Conservation (phyloP, 257 asterid species). For the Leonotis leonurus region DNA sequence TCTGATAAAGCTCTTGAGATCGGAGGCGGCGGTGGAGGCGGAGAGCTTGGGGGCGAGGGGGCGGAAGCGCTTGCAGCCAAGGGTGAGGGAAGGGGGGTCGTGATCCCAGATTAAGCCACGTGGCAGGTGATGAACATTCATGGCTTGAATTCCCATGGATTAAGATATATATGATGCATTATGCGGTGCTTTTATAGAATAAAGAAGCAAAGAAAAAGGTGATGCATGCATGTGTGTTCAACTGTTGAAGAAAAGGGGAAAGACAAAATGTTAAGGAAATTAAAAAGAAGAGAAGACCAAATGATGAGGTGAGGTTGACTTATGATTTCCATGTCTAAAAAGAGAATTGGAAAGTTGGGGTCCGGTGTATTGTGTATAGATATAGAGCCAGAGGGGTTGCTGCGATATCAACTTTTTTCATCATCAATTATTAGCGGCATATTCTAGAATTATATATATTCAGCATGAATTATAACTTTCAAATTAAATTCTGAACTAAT, state of each 20-base stretch:
- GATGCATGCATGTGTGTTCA: no score
- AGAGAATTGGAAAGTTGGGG: no score
- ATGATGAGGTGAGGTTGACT: slow-evolving; percentile 99
- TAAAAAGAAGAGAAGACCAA: slow-evolving; percentile 59
- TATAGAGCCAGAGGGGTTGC: no score
- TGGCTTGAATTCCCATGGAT: slow-evolving; percentile 46
- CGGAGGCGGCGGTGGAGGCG: slow-evolving; percentile 22
- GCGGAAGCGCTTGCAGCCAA: slow-evolving; percentile 83
- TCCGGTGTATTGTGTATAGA: no score
- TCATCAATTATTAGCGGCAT: no score
- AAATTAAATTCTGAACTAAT: no score
- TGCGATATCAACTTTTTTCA: no score
- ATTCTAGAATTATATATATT: no score
- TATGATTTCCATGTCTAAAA: no score
- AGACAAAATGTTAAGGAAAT: background rate
- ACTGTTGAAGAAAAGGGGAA: background rate
- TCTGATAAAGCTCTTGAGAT: slow-evolving; percentile 75
- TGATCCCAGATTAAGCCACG: slow-evolving; percentile 71
- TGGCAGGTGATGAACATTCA: slow-evolving; percentile 75
- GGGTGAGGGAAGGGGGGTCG: slow-evolving; percentile 61
- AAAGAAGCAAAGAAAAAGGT: background rate
- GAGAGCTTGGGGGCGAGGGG: slow-evolving; percentile 73
- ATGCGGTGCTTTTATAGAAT: slow-evolving; percentile 53
- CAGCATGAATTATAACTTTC: no score
- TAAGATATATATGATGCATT: slow-evolving; percentile 9